Evolutionary conservation across 2,329 filamentous ascomycete species (phyloP).

Genomic region (Dactylonectria macrodidyma): DNA sequence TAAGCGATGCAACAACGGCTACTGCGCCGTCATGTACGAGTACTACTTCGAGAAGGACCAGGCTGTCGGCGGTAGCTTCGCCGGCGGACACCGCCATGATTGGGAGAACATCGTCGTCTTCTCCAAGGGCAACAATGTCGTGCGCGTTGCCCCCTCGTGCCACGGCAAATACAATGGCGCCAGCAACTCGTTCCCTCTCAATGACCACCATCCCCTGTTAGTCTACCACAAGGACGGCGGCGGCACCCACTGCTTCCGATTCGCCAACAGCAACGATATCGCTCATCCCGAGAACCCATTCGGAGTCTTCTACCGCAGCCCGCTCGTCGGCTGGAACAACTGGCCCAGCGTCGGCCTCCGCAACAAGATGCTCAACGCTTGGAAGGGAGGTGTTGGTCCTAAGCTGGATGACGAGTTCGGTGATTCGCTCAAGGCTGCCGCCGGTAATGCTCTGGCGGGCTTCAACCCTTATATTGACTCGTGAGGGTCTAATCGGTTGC

Average conservation of each 20-base stretch:
- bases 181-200: conserved; percentile 29
- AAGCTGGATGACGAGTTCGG: conserved; percentile 50
- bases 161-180: conserved; percentile 39
- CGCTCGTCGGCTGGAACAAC: conserved; percentile 48
- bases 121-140: conserved; percentile 31
- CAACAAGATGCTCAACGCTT: conserved; percentile 44
- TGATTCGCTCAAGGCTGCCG: conserved; percentile 40
- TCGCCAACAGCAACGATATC: conserved; percentile 36
- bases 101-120: conserved; percentile 58
- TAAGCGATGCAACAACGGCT: conserved; percentile 49
- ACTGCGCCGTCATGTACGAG: conserved; percentile 47
- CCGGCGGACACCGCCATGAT: conserved; percentile 56
- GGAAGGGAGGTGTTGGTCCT: conserved; percentile 47
- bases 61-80: conserved; percentile 48
- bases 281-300: conserved; percentile 42
- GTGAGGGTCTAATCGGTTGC: too few species aligned
- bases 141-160: conserved; percentile 43
- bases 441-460: conserved; percentile 45
- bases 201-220: conserved; percentile 32
- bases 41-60: conserved; percentile 61
- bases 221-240: conserved; percentile 46
- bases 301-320: conserved; percentile 42
- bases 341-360: conserved; percentile 46
- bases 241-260: conserved; percentile 44
- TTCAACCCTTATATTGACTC: conserved; percentile 45